These are phyloP conservation scores for Peronospora belbahrii DNA, from an alignment of 352 stramenopile species.

Conservation along the genomic window DNA sequence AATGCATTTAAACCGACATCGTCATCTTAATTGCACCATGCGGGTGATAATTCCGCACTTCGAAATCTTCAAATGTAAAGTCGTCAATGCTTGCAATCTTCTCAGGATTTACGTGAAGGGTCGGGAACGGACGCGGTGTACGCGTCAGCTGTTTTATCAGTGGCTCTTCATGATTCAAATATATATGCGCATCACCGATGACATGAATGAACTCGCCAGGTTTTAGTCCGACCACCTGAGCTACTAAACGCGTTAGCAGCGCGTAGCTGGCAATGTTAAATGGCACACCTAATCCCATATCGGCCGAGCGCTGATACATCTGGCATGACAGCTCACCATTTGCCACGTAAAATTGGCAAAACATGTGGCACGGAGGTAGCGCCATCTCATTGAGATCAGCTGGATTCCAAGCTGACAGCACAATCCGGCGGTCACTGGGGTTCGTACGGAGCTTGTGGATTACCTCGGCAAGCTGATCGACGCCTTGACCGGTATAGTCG, in stretches of 20 bases:
- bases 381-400: conserved; percentile 95
- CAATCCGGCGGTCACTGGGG: conserved; percentile 95
- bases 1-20: conserved; percentile 86
- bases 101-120: conserved; percentile 80
- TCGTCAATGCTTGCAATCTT: conserved; percentile 91
- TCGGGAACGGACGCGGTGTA: conserved; percentile 92
- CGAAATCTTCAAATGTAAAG: conserved; percentile 96
- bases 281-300: conserved; percentile 99
- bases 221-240: conserved; percentile 90
- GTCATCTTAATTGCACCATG: conserved; percentile 98
- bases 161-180: conserved; percentile 98
- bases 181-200: conserved; percentile 99
- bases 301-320: conserved; percentile 99
- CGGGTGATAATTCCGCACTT: conserved; percentile 93
- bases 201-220: conserved; percentile 97
- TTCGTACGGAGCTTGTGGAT: conserved; percentile 97
- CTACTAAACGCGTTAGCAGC: conserved; percentile 94
- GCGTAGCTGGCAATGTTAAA: conserved; percentile 99
- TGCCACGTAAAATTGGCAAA: conserved; percentile 93
- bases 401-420: conserved; percentile 99
- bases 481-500: conserved; percentile 96
- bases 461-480: conserved; percentile 97
- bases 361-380: conserved; percentile 99
- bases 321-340: conserved; percentile 79
- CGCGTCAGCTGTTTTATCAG: conserved; percentile 93